Conservation (phyloP, 2,329 filamentous ascomycete species). For the Pseudogymnoascus sp. region DNA sequence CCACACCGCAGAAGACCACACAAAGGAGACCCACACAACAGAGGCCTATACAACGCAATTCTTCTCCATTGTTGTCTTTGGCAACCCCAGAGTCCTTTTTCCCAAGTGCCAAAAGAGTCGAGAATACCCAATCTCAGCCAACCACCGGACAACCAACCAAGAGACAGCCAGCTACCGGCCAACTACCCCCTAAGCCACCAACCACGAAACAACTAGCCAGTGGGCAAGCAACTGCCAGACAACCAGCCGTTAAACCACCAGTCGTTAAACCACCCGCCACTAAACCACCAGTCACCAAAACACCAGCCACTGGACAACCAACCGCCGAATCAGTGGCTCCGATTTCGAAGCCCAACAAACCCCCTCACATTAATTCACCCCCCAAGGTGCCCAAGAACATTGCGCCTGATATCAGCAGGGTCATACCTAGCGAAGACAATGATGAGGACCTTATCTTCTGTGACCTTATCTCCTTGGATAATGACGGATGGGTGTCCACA, state of each 20-base stretch:
- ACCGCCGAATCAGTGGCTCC: neutral
- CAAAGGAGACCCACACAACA: neutral
- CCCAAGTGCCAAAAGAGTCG: neutral
- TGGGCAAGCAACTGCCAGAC: neutral
- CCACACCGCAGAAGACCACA: neutral
- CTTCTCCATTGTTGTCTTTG: neutral
- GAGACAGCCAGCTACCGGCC: neutral
- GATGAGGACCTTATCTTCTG: neutral
- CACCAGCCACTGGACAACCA: neutral
- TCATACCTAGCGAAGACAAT: too few species aligned
- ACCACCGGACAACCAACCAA: neutral
- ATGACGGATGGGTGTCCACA: neutral
- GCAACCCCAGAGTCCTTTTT: neutral
- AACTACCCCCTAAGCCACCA: neutral
- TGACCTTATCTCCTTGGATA: neutral
- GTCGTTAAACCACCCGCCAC: neutral
- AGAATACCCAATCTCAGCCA: neutral
- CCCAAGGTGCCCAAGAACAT: neutral
- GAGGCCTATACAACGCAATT: neutral
- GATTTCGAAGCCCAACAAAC: neutral
- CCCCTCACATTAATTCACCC: neutral
- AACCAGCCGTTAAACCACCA: neutral
- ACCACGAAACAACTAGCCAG: neutral
- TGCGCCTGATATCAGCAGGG: neutral
- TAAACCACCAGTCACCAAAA: neutral